Evolutionary conservation across 2,329 filamentous ascomycete species (phyloP), one percentile per base, ranked within the genome.

Genomic region (Fusarium albidum): DNA sequence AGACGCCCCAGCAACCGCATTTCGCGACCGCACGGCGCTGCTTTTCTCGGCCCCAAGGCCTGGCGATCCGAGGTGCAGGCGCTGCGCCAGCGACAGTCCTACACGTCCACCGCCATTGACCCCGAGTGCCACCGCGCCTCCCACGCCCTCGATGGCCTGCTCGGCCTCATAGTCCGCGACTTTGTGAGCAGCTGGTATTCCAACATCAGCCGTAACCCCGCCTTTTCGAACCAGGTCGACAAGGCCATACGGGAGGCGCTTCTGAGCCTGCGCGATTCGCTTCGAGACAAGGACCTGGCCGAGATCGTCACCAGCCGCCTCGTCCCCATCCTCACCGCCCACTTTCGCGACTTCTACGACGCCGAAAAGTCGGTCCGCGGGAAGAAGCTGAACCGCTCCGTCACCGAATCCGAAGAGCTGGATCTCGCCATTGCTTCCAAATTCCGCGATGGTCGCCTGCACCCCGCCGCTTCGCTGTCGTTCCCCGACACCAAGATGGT

Each of bases 381-480:
- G 11, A 90, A 87, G 70, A 91, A 96, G 73, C 79, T 98, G 50
- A 95, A 92, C 65, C 86, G 91, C 45, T 92, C 89, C 61, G 87
- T 99, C 49, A 98, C 96, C 3, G 95, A 99, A 75, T 96, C 93
- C 1, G 94, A 97, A 69, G 95, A 99, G 80, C 79, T 99, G 66
- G 93, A 98, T 72, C 80, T 96, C 62, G 95, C 95, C 2, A 96
- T 99, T 73, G 95, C 95, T n/a, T 88, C 85, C 33, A 97, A 96
- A 74, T 99, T 95, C 73, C 88, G 84, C 48, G 89, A 96, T 71
- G 94, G 94, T 21, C 91, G 89, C 59, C 79, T 99, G 52, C 96
- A 99, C 70, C 83, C 91, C 5, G 95, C 95, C 6, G 93, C 91
- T 6, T 90, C 88, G 12, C 76, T 96, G 65, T 86, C 90, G 27